A percentile compares a stretch with the other conserved stretches of the same genome.
These are phyloP conservation scores for Paecilomyces variotii DNA, from an alignment of 2,329 filamentous ascomycete genomes.

Conservation along the genomic window DNA sequence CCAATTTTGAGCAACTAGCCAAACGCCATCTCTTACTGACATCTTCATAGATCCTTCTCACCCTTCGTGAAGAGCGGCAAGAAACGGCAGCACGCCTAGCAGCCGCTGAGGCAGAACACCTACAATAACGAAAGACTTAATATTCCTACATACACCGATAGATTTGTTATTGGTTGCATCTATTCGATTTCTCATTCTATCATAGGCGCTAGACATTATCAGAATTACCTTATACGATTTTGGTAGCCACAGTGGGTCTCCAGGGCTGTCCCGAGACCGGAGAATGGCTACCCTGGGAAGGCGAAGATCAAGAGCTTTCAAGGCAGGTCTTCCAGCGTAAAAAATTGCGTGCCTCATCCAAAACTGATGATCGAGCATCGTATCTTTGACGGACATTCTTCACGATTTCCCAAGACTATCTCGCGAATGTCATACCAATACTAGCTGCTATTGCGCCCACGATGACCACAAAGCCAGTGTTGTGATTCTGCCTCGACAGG, in stretches of 20 bases:
- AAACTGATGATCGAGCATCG: neutral
- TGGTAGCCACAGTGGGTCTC: neutral
- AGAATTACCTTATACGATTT: neutral
- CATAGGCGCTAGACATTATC: neutral
- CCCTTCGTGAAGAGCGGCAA: slow-evolving; percentile 30
- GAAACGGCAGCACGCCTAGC: slow-evolving; percentile 17
- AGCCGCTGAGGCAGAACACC: slow-evolving; percentile 10
- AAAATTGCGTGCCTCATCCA: neutral
- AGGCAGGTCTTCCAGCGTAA: neutral
- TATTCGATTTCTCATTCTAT: neutral
- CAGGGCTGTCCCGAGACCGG: neutral
- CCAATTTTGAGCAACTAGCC: neutral
- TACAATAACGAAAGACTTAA: neutral
- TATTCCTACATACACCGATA: neutral
- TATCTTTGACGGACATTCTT: neutral
- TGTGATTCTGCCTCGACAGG: slow-evolving; percentile 12
- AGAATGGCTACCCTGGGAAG: neutral
- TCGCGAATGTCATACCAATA: slow-evolving; percentile 9
- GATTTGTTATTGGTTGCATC: neutral
- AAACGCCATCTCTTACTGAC: slow-evolving; percentile 6
- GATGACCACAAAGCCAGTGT: slow-evolving; percentile 20
- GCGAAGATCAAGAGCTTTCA: neutral
- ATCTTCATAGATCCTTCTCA: slow-evolving; percentile 21
- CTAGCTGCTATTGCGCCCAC: slow-evolving; percentile 21
- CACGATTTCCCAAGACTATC: slow-evolving; percentile 3